A percentile compares a stretch with the other conserved stretches of the same genome.
phyloP scores from a whole-genome alignment of 169 alveolate species.

The Eimeria necatrix region DNA sequence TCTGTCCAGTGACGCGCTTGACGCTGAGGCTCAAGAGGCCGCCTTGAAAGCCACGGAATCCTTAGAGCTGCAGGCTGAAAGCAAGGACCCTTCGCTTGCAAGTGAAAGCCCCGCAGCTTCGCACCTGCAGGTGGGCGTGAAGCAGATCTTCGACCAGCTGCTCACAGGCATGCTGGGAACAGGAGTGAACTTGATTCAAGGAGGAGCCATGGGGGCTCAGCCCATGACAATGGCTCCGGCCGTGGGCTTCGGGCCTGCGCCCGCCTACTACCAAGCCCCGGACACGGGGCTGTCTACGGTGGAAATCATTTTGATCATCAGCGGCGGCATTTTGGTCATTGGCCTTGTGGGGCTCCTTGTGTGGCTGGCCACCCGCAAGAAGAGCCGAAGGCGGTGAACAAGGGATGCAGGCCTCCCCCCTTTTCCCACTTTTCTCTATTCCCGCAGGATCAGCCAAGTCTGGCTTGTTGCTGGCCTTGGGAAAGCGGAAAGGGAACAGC shows the following conservation, averaged over 20 bases:
- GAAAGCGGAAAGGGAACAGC: no score
- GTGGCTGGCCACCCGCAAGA: neutral
- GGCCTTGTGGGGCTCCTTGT: neutral
- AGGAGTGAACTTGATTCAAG: neutral
- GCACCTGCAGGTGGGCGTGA: neutral
- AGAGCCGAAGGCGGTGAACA: neutral
- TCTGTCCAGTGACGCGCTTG: neutral
- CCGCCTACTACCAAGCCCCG: neutral
- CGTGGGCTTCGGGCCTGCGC: neutral
- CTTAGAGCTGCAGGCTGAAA: neutral
- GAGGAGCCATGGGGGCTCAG: constrained; percentile 4
- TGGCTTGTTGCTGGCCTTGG: no score
- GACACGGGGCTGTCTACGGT: neutral
- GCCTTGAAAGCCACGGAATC: neutral
- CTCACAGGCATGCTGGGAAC: constrained; percentile 18
- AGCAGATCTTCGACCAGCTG: neutral
- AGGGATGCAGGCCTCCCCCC: neutral
- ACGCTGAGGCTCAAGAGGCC: neutral
- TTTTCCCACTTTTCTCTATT: no score
- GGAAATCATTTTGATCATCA: constrained; percentile 13
- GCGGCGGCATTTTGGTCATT: neutral
- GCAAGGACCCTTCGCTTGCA: neutral
- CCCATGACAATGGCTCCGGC: neutral
- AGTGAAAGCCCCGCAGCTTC: neutral
- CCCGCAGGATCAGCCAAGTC: no score